Conservation (phyloP, 257 asterid species). For the Solanum phureja region DNA sequence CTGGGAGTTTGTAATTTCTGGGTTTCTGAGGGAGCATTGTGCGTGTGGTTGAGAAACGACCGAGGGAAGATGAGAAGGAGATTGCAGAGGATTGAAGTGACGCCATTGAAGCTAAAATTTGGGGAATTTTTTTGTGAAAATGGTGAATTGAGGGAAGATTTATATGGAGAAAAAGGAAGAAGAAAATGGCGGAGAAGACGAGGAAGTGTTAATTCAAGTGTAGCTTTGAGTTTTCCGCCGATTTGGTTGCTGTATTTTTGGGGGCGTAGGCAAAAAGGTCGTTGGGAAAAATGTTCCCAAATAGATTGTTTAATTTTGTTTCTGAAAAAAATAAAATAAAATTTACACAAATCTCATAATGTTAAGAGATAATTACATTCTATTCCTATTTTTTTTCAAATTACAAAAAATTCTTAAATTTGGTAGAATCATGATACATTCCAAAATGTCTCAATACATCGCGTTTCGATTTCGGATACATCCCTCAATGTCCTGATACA, state of each 20-base stretch:
- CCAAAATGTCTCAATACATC: background rate
- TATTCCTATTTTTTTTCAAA: too few species aligned
- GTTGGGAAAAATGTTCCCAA: background rate
- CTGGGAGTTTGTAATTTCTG: slow-evolving; percentile 8
- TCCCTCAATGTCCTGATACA: too few species aligned
- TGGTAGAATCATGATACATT: background rate
- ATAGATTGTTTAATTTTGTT: too few species aligned
- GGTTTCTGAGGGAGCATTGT: slow-evolving; percentile 9
- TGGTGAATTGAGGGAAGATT: background rate
- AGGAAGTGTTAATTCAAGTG: slow-evolving; percentile 29
- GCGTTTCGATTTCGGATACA: accelerated
- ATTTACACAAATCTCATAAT: background rate
- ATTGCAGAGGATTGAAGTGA: slow-evolving; percentile 48
- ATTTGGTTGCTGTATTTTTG: background rate
- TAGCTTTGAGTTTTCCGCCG: slow-evolving; percentile 39
- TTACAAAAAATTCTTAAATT: too few species aligned
- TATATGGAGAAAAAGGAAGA: background rate
- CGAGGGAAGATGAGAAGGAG: slow-evolving; percentile 32
- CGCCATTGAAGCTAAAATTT: background rate
- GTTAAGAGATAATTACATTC: too few species aligned
- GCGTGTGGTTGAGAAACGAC: slow-evolving; percentile 20
- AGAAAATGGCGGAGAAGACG: slow-evolving; percentile 52
- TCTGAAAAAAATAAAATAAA: too few species aligned
- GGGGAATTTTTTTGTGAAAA: background rate
- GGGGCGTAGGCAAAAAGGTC: background rate